Percentiles rank a stretch among this genome's conserved stretches.
These are phyloP conservation scores for Gymnopilus dilepis DNA, from an alignment of 768 basidiomycete genomes.

Conservation along the genomic window DNA sequence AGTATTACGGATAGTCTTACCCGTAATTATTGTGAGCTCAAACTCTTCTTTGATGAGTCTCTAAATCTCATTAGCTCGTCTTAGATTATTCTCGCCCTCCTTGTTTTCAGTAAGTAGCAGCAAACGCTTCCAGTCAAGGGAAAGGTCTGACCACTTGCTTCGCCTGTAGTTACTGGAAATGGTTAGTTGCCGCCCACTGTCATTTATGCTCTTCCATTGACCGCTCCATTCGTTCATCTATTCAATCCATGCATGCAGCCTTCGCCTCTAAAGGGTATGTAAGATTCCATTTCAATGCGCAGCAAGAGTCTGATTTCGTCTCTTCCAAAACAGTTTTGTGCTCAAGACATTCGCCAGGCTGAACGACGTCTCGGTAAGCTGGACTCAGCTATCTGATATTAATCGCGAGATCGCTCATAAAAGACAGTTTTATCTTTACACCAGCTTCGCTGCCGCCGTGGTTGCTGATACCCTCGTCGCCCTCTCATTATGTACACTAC, in stretches of 20 bases:
- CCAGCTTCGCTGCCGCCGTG: constrained; percentile 28
- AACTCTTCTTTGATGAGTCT: neutral
- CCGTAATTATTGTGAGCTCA: constrained; percentile 23
- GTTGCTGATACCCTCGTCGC: constrained; percentile 28
- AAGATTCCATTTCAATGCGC: neutral
- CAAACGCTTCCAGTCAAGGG: neutral
- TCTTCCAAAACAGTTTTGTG: constrained; percentile 7
- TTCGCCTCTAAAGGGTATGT: constrained; percentile 19
- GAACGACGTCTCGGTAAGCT: constrained; percentile 16
- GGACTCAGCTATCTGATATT: too few relatives aligned
- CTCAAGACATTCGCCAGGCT: constrained; percentile 17
- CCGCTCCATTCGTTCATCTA: neutral
- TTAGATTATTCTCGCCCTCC: constrained; percentile 12
- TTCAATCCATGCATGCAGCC: neutral
- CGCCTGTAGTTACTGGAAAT: constrained; percentile 7
- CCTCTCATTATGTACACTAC: constrained; percentile 25
- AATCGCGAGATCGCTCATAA: too few relatives aligned
- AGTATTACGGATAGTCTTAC: constrained; percentile 18
- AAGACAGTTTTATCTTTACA: constrained; percentile 21
- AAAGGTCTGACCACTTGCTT: neutral
- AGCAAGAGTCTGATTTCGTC: neutral
- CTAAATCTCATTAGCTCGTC: neutral
- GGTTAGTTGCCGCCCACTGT: constrained; percentile 7
- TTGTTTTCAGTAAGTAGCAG: constrained; percentile 18
- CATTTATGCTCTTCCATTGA: neutral